Conservation (phyloP, 2,329 filamentous ascomycete genomes). For the Fusarium nelsonii region DNA sequence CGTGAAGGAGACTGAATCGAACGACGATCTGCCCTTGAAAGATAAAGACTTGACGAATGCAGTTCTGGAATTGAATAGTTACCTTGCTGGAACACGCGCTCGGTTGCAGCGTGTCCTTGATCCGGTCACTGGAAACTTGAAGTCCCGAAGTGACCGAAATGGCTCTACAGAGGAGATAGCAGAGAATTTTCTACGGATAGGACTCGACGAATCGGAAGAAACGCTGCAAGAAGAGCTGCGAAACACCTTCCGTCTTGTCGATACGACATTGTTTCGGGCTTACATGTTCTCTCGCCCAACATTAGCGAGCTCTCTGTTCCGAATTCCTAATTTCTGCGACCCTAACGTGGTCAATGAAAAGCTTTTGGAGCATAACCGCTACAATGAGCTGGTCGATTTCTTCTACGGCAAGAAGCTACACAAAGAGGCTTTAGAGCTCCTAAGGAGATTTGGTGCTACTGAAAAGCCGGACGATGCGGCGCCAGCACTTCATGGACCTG, state of each 20-base stretch:
- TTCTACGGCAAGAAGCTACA: conserved; percentile 96
- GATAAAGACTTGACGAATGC: conserved; percentile 88
- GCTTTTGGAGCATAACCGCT: conserved; percentile 86
- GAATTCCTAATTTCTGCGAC: conserved; percentile 97
- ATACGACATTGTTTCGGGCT: conserved; percentile 92
- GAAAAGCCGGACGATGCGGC: conserved; percentile 63
- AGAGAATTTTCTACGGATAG: conserved; percentile 66
- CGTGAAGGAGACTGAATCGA: conserved; percentile 58
- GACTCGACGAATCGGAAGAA: conserved; percentile 62
- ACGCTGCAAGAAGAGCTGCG: conserved; percentile 78
- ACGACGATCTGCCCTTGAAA: conserved; percentile 69
- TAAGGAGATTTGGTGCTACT: conserved; percentile 82
- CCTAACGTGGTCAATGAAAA: conserved; percentile 95
- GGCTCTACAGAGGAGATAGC: conserved; percentile 63
- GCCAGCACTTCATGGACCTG: conserved; percentile 78
- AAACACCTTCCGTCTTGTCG: conserved; percentile 84
- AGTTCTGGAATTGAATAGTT: conserved; percentile 85
- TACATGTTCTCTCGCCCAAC: conserved; percentile 94
- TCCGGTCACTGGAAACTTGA: conserved; percentile 72
- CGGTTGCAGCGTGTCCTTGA: conserved; percentile 72
- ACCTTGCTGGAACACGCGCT: conserved; percentile 85
- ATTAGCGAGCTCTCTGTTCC: conserved; percentile 89
- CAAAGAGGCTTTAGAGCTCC: conserved; percentile 83
- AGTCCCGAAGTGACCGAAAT: conserved; percentile 60
- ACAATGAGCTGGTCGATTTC: conserved; percentile 97